Percentiles rank a stretch among this genome's conserved stretches.
Evolutionary conservation across 768 basidiomycete genomes (phyloP).

Genomic region (Auricularia sp.): DNA sequence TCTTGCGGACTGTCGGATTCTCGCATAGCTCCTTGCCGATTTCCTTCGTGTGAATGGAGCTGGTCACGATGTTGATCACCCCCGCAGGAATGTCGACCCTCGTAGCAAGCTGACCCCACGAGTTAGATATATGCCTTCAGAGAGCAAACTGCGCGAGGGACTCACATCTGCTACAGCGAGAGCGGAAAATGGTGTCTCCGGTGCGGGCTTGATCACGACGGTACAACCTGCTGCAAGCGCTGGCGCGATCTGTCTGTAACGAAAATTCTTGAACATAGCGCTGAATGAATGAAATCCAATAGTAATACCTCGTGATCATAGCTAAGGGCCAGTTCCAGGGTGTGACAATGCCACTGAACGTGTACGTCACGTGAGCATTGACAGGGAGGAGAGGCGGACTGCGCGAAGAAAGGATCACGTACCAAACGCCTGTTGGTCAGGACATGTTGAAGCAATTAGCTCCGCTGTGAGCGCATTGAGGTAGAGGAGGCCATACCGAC

Average conservation of each 20-base stretch:
- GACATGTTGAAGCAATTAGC: too few relatives aligned
- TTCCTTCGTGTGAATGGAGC: slow-evolving; percentile 70
- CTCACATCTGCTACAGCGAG: slow-evolving; percentile 83
- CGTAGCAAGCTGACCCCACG: slow-evolving; percentile 46
- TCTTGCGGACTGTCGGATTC: slow-evolving; percentile 74
- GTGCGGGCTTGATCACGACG: slow-evolving; percentile 85
- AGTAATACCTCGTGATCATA: slow-evolving; percentile 38
- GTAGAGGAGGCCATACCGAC: slow-evolving; percentile 34
- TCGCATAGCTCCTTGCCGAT: slow-evolving; percentile 93
- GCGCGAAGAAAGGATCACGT: background rate
- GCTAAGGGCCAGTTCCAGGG: slow-evolving; percentile 95
- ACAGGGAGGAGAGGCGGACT: too few relatives aligned
- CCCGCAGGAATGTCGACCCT: slow-evolving; percentile 93
- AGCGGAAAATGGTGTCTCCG: slow-evolving; percentile 89
- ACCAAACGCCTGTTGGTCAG: background rate
- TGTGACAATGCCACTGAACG: slow-evolving; percentile 57
- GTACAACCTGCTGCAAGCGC: slow-evolving; percentile 94
- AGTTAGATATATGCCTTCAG: too few relatives aligned
- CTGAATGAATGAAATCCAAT: too few relatives aligned
- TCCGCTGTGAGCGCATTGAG: background rate
- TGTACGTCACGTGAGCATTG: too few relatives aligned
- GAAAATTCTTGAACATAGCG: slow-evolving; percentile 30
- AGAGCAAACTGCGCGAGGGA: background rate
- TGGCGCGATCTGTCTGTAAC: slow-evolving; percentile 66
- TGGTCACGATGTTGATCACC: slow-evolving; percentile 90